Conservation (phyloP, 1,284 basidiomycete species). For the Boletus chippewaensis region DNA sequence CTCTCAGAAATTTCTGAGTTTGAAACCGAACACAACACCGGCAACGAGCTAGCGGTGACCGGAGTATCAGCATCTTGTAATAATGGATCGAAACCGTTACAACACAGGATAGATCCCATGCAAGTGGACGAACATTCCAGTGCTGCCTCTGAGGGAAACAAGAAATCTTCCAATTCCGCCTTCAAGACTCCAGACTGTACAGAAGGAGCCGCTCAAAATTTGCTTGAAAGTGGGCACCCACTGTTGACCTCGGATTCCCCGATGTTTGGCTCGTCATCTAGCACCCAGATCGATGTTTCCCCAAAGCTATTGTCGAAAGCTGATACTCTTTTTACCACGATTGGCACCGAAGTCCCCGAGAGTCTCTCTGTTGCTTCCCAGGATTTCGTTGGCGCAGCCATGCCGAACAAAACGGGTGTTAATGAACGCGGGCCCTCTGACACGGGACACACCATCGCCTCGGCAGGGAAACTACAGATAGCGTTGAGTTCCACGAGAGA, state of each 20-base stretch:
- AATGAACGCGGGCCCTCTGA: not conserved
- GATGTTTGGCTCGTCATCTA: slow-evolving; percentile 13
- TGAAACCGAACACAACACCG: slow-evolving; percentile 8
- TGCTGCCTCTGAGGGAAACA: not conserved
- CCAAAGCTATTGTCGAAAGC: slow-evolving; percentile 1
- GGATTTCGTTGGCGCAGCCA: not conserved
- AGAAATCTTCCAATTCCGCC: not conserved
- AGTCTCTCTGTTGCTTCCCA: not conserved
- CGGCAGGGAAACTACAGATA: not conserved
- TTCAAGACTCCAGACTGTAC: not conserved
- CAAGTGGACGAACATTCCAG: not conserved
- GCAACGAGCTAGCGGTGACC: not conserved
- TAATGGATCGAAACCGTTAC: not conserved
- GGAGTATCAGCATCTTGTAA: not conserved
- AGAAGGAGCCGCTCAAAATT: not conserved
- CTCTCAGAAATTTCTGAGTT: slow-evolving; percentile 30
- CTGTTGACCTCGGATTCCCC: slow-evolving; percentile 6
- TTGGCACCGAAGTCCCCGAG: not conserved
- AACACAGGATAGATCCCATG: not conserved
- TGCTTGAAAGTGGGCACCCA: not conserved
- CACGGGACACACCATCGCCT: not conserved
- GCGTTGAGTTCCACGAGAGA: not conserved
- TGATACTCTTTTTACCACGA: not conserved
- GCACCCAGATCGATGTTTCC: slow-evolving; percentile 16
- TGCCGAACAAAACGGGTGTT: not conserved